Base-by-base conservation (phyloP, 306 rosid species). In the Geum urbanum region DNA sequence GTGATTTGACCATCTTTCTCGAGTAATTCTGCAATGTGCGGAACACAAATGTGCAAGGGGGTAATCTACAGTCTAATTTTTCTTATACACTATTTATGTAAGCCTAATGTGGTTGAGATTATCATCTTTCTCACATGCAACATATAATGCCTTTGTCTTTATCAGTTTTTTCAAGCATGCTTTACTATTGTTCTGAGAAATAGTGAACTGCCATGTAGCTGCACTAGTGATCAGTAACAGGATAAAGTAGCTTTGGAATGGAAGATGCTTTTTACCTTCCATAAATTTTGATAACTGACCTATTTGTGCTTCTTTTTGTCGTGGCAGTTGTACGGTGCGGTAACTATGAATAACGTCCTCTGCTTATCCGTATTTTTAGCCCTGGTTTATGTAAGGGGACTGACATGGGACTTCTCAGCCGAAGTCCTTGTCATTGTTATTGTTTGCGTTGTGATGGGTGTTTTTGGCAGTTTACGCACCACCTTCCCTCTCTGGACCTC, bases 301-400 rank as follows among this genome's bases (percentile, higher is more conserved):
- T 13, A 19, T 66, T 77, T 63, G 37, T 49, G 44, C 18, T 66
- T 73, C 60, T 53, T 68, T 37, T 48, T 76, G 96, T 27, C 2
- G 32, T 27, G 32, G 32, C 92, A 95, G 99, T 32, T 95, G 50
- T 95, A 89, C 62, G 99, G 99, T 37, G 95, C 96, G 49, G 99
- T 76, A 40, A 91, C 99, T 27, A 95, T 89, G 97, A 95, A 89
- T 55, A 95, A 95, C 54, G 85, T 91, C 20, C 95, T 95, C 15
- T 95, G 96, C 80, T 83, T 95, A 37, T 84, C 99, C 1, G 99
- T 95, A 3, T 95, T 95, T 85, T 86, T 95, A 76, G 97, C 97
- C 44, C 87, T 95, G 7, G 97, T 95, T 39, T 95, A 95, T 24
- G 19, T 8, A 5, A 81, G 97, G 73, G 99, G 88, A 68, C 78